Percentiles rank a stretch among this genome's conserved stretches.
These are phyloP conservation scores for Penicillium tannophilum DNA, from an alignment of 495 filamentous ascomycete species.

Conservation along the genomic window DNA sequence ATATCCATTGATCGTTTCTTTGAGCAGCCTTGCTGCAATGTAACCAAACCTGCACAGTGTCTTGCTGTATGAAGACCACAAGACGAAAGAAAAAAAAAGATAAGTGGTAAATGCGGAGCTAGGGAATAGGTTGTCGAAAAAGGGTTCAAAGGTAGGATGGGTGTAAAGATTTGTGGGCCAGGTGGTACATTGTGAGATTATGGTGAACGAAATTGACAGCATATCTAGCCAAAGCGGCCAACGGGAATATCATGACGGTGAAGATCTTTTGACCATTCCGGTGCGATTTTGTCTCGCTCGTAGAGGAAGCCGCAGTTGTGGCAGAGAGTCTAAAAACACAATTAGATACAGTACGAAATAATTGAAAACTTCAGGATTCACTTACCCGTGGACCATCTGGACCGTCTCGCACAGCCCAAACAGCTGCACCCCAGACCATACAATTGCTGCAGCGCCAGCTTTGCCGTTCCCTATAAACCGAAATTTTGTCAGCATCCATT, in stretches of 20 bases:
- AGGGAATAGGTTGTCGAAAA: neutral
- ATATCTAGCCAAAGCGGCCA: slow-evolving; percentile 32
- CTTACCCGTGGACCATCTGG: slow-evolving; percentile 79
- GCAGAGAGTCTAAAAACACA: slow-evolving; percentile 71
- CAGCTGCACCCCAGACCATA: slow-evolving; percentile 79
- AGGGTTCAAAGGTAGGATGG: neutral
- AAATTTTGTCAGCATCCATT: slow-evolving; percentile 12
- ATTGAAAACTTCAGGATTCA: neutral
- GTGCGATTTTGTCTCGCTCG: slow-evolving; percentile 82
- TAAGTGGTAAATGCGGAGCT: neutral
- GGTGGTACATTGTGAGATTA: slow-evolving; percentile 4
- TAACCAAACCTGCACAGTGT: neutral
- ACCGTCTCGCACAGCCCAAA: slow-evolving; percentile 94
- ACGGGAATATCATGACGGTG: slow-evolving; percentile 60
- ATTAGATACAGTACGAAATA: neutral
- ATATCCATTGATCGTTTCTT: neutral
- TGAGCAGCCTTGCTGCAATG: neutral
- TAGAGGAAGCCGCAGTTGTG: slow-evolving; percentile 90
- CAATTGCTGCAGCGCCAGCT: slow-evolving; percentile 94
- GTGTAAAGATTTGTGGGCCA: neutral
- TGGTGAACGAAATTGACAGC: neutral
- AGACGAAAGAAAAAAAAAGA: neutral
- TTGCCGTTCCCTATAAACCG: slow-evolving; percentile 63
- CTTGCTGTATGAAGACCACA: neutral
- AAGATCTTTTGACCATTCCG: slow-evolving; percentile 80